phyloP scores from a whole-genome alignment of 805 yeast species.

The Millerago galiae region DNA sequence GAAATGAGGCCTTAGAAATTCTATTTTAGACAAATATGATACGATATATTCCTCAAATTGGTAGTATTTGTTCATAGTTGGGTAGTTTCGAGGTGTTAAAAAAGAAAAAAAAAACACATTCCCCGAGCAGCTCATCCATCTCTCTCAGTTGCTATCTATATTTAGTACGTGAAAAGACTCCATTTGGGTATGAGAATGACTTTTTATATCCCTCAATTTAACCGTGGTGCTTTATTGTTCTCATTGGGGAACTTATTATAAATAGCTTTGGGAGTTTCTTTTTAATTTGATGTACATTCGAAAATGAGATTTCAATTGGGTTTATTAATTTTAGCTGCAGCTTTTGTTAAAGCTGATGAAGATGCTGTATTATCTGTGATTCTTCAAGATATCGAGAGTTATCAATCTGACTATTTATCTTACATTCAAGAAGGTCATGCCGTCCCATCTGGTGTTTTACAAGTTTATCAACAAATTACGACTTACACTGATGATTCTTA shows the following conservation, averaged over 20 bases:
- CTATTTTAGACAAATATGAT: background rate
- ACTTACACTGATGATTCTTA: conserved; percentile 30
- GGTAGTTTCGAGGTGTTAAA: too few relatives aligned
- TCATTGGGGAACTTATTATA: too few relatives aligned
- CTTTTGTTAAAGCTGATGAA: conserved; percentile 3
- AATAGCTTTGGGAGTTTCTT: too few relatives aligned
- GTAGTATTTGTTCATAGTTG: background rate
- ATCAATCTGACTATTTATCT: conserved; percentile 17
- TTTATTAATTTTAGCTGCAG: conserved; percentile 4
- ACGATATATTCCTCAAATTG: background rate
- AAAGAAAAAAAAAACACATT: too few relatives aligned
- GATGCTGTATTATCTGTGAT: conserved; percentile 3
- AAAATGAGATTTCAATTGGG: too few relatives aligned
- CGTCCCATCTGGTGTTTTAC: conserved; percentile 25
- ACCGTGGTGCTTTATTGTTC: too few relatives aligned
- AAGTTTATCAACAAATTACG: conserved; percentile 21
- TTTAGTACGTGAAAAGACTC: too few relatives aligned
- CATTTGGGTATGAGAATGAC: too few relatives aligned
- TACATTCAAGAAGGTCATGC: conserved; percentile 19
- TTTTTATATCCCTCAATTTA: too few relatives aligned
- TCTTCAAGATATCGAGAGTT: conserved; percentile 14
- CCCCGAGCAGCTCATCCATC: too few relatives aligned
- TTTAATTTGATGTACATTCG: too few relatives aligned
- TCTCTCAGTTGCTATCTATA: too few relatives aligned
- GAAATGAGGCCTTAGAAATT: conserved; percentile 18